A percentile compares a stretch with the other conserved stretches of the same genome.
Conservation (phyloP, 495 filamentous ascomycete genomes). For the Talaromyces trachyspermus region DNA sequence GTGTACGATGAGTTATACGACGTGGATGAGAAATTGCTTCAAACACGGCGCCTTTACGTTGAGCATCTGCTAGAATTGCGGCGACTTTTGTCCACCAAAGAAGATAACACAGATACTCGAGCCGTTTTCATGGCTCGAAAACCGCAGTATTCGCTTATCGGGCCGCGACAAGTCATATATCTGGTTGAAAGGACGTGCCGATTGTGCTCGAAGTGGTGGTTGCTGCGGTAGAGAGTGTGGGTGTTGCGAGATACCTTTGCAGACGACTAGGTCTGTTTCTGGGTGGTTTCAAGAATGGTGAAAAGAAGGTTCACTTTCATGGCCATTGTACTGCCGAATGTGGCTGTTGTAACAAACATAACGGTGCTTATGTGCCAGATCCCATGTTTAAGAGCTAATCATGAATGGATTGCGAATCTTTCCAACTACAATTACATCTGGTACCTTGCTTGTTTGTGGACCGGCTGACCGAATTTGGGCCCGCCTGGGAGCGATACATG, state of each 20-base stretch:
- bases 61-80: neutral
- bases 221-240: neutral
- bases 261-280: neutral
- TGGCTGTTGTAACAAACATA: neutral
- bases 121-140: neutral
- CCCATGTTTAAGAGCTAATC: neutral
- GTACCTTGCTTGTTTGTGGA: too few relatives aligned
- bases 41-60: neutral
- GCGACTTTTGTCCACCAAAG: neutral
- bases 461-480: too few relatives aligned
- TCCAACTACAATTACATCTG: too few relatives aligned
- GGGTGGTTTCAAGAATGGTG: neutral
- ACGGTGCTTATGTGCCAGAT: neutral
- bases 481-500: too few relatives aligned
- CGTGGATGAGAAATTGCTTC: neutral
- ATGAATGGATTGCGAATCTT: too few relatives aligned
- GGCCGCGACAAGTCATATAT: neutral
- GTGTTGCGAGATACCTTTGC: neutral
- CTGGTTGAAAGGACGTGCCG: neutral
- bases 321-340: neutral
- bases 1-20: neutral
- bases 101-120: neutral
- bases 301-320: neutral
- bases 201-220: neutral
- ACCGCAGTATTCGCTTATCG: neutral